Evolutionary conservation across 148 eudicot genomes (phyloP), one percentile per base, ranked within the genome.

Genomic region (Rhododendron ferrugineum): DNA sequence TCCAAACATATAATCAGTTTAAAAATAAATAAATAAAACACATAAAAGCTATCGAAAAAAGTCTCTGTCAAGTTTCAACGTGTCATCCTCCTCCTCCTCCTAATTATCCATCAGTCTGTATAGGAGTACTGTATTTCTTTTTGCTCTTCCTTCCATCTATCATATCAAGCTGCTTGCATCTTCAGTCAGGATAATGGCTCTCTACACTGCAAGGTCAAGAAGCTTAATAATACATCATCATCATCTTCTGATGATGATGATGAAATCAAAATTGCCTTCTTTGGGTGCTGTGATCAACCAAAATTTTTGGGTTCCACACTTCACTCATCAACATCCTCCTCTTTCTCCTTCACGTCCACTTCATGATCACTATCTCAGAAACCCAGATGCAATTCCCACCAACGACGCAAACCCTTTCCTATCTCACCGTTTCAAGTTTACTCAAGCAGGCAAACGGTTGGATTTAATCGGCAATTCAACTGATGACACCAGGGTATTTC

Each of bases 311-410:
- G 40, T 23, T 22, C n/a, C 74, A 68, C 74, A 68, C 16, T 26
- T 68, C 32, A 68, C 74, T 68, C 3, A 64, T n/a, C 72, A 60
- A 0, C 30, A 10, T n/a, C 68, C 32, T 73, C 78, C 78, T 32
- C 22, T 15, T 0, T 73, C 78, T 73, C 44, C 78, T 73, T 30
- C 42, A 1, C 10, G 1, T 15, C 44, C 78, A 34, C 36, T 2
- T 73, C 42, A 16, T n/a, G n/a, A n/a, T 73, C 78, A 74, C 23
- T 0, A 7, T 74, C 46, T 74, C 46, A 74, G 47, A 74, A 74
- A 74, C 78, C 78, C 78, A 74, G 78, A 37, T 37, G 78, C n/a
- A 73, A 36, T 73, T 73, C 36, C 78, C 78, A 32, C 4, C 37
- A 36, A 73, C 44, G 36, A 34, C 5, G 20, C 78, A 36, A 74